Base-by-base conservation (phyloP, 306 rosid species). In the Trifolium pratense region DNA sequence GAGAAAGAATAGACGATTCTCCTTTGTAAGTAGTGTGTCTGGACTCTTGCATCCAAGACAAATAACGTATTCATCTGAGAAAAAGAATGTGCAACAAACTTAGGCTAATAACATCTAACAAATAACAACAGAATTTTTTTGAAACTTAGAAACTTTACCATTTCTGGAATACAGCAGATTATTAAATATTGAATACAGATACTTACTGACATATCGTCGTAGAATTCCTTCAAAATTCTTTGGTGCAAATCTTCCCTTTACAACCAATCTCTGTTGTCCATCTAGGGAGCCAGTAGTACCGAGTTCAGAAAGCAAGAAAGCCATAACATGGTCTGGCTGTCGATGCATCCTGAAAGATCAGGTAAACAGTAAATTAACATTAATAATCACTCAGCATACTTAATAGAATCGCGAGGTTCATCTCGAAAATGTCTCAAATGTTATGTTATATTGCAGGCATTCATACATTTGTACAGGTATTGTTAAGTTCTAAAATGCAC, bases 271-370 rank as follows among this genome's bases (percentile, higher is more conserved):
- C 74, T 89, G 97, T 53, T 94, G 99, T 60, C 96, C 97, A 75
- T 94, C 99, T 61, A 94, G 96, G 12, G 99, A 94, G 13, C 99
- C 99, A 76, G 92, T 94, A 12, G 99, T 94, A 56, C 99, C 99
- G 87, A 91, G 75, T 64, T 94, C 99, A 11, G 97, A 95, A 71
- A 94, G 89, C 89, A 91, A 84, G 88, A 94, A 94, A 57, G 92
- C 87, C 97, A 89, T 90, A 69, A 94, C 96, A 70, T 94, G 99
- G 68, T 94, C 99, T 7, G 99, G 97, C 83, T 89, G 96, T 46
- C 99, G 88, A 80, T 91, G 96, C 99, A 94, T 91, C 81, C 99
- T 85, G 79, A 70, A 52, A 75, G 56, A 83, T 66, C 26, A 53
- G 46, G 31, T 29, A 21, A 21, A 42, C 6, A 53, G 59, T 53